phyloP scores from a whole-genome alignment of 148 eudicot species.

The Amaranthus hypochondriacus region DNA sequence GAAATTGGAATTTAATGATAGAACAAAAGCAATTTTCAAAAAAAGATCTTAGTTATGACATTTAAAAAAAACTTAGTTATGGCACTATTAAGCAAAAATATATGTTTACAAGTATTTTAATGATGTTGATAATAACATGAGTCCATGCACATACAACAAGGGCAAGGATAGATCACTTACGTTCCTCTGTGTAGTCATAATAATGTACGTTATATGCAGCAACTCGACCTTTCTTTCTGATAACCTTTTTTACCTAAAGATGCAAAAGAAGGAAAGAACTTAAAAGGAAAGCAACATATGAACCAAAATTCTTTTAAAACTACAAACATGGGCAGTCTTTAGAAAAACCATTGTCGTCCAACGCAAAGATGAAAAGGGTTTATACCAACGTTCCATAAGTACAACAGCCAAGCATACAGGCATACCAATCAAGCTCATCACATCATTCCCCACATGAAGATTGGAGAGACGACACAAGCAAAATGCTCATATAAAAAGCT shows the following conservation, averaged over 20 bases:
- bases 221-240: conserved; percentile 11
- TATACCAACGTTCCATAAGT: no score
- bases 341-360: no score
- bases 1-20: no score
- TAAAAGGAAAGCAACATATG: neutral
- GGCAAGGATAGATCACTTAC: conserved; percentile 30
- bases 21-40: no score
- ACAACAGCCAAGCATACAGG: no score
- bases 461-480: no score
- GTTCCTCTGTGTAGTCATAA: conserved; percentile 35
- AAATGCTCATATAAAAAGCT: no score
- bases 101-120: neutral
- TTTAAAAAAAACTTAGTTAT: neutral
- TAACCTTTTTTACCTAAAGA: conserved; percentile 29
- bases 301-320: no score
- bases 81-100: neutral
- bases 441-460: no score
- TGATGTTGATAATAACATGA: neutral
- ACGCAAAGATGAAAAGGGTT: no score
- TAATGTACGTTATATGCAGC: conserved; percentile 23
- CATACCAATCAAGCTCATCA: no score
- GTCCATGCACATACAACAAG: neutral
- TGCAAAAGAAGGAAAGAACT: neutral
- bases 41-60: no score
- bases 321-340: neutral